phyloP scores from a whole-genome alignment of 1,139 yeast species.

The Pichia terricola region DNA sequence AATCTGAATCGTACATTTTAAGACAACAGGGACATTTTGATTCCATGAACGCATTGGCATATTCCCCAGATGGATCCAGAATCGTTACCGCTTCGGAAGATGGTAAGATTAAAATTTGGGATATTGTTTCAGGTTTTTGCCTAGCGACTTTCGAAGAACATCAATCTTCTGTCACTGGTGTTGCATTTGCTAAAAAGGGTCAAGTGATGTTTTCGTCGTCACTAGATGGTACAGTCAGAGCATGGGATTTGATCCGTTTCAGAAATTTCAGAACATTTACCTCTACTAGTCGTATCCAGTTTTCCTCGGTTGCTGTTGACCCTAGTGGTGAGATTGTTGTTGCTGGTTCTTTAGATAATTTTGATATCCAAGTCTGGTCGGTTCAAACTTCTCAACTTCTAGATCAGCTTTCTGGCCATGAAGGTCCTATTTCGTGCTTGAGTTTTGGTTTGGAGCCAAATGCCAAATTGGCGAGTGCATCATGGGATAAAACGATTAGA shows the following conservation, averaged over 20 bases:
- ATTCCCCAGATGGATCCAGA: slow-evolving; percentile 92
- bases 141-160: slow-evolving; percentile 89
- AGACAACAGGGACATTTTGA: slow-evolving; percentile 98
- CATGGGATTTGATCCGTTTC: slow-evolving; percentile 90
- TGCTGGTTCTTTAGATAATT: slow-evolving; percentile 88
- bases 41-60: slow-evolving; percentile 70
- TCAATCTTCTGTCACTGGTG: slow-evolving; percentile 78
- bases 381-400: slow-evolving; percentile 90
- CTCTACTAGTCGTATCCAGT: slow-evolving; percentile 80
- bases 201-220: slow-evolving; percentile 87
- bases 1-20: slow-evolving; percentile 86
- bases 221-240: slow-evolving; percentile 92
- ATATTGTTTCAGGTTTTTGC: slow-evolving; percentile 85
- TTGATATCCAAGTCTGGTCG: slow-evolving; percentile 92
- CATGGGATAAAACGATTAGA: slow-evolving; percentile 94
- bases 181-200: slow-evolving; percentile 79
- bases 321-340: slow-evolving; percentile 96
- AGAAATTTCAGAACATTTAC: slow-evolving; percentile 93
- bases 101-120: slow-evolving; percentile 97
- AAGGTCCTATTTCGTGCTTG: slow-evolving; percentile 86
- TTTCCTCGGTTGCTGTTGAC: slow-evolving; percentile 84
- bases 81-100: slow-evolving; percentile 94
- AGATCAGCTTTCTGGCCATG: slow-evolving; percentile 86
- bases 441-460: slow-evolving; percentile 75
- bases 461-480: slow-evolving; percentile 69